Percentiles rank a stretch among this genome's conserved stretches.
These are phyloP conservation scores for Leccinum incarnatum DNA, from an alignment of 768 basidiomycete genomes.

Conservation along the genomic window DNA sequence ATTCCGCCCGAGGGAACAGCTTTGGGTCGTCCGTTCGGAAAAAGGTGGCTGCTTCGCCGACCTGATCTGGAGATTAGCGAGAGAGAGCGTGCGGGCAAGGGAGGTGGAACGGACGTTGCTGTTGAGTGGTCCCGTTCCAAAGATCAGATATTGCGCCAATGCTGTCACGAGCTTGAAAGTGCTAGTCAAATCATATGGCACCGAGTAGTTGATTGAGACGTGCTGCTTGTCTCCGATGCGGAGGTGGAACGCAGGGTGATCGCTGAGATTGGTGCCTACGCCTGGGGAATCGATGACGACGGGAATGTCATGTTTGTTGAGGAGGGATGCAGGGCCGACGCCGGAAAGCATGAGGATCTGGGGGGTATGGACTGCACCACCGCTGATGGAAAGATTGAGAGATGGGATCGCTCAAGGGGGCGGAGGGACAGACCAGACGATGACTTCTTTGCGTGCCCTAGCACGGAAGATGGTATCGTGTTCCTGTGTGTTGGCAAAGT, in stretches of 20 bases:
- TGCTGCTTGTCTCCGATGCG: constrained; percentile 51
- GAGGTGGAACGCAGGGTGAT: constrained; percentile 59
- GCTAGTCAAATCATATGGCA: constrained; percentile 20
- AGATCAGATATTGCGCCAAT: constrained; percentile 41
- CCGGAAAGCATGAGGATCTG: constrained; percentile 74
- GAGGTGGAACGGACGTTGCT: constrained; percentile 43
- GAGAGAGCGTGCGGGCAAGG: neutral
- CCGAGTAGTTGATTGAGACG: constrained; percentile 40
- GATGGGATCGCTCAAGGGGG: no score
- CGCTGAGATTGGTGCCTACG: constrained; percentile 71
- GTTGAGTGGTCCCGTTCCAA: constrained; percentile 48
- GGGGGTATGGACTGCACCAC: constrained; percentile 62
- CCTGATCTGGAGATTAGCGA: constrained; percentile 10
- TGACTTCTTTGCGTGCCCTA: constrained; percentile 55
- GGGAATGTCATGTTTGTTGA: constrained; percentile 51
- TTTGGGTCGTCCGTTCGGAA: constrained; percentile 31
- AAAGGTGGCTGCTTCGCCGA: constrained; percentile 31
- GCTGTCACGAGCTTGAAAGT: constrained; percentile 32
- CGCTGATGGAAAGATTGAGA: constrained; percentile 34
- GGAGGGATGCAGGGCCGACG: constrained; percentile 62
- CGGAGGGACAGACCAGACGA: constrained; percentile 48
- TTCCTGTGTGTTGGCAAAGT: constrained; percentile 43
- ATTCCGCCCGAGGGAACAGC: constrained; percentile 32
- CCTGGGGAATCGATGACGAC: constrained; percentile 63
- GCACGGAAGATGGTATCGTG: constrained; percentile 37